Percentiles rank a stretch among this genome's conserved stretches.
These are phyloP conservation scores for Trichosporon asahii DNA, from an alignment of 1,284 basidiomycete species.

Conservation along the genomic window DNA sequence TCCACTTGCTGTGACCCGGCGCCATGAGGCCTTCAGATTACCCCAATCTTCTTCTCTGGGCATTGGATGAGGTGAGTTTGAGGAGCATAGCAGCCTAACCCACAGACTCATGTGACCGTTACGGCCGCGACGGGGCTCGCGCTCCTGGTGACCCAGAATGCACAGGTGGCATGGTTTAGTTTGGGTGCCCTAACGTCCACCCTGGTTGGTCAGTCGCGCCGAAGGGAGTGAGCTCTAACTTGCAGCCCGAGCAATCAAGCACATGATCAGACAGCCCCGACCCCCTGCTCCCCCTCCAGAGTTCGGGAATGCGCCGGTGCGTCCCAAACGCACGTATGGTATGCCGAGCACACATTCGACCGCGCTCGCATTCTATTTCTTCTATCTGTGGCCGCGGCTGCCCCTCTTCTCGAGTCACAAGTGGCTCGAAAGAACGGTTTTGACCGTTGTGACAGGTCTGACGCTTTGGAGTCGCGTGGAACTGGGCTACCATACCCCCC, in stretches of 20 bases:
- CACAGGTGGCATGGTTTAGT: conserved; percentile 66
- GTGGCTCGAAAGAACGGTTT: conserved; percentile 49
- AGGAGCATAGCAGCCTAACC: not conserved
- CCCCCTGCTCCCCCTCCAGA: conserved; percentile 55
- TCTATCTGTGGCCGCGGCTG: conserved; percentile 62
- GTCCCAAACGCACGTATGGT: conserved; percentile 54
- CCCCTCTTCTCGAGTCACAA: conserved; percentile 57
- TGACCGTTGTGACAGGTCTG: conserved; percentile 40
- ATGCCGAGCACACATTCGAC: conserved; percentile 89
- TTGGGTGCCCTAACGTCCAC: conserved; percentile 63
- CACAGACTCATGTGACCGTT: conserved; percentile 56
- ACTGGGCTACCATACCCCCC: conserved; percentile 75
- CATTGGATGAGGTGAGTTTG: conserved; percentile 40
- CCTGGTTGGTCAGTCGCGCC: conserved; percentile 41
- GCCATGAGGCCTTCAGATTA: conserved; percentile 36
- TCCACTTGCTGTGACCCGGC: not conserved
- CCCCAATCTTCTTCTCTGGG: conserved; percentile 38
- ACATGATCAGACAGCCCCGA: conserved; percentile 66
- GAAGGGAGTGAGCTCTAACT: not conserved
- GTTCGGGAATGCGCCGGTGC: conserved; percentile 21
- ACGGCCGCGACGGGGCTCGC: conserved; percentile 59
- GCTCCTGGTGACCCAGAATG: conserved; percentile 65
- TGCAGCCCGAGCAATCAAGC: conserved; percentile 67
- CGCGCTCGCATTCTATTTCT: conserved; percentile 66
- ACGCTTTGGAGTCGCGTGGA: conserved; percentile 67